A percentile compares a stretch with the other conserved stretches of the same genome.
phyloP scores from a whole-genome alignment of 768 basidiomycete genomes.

The Lyophyllum decastes region DNA sequence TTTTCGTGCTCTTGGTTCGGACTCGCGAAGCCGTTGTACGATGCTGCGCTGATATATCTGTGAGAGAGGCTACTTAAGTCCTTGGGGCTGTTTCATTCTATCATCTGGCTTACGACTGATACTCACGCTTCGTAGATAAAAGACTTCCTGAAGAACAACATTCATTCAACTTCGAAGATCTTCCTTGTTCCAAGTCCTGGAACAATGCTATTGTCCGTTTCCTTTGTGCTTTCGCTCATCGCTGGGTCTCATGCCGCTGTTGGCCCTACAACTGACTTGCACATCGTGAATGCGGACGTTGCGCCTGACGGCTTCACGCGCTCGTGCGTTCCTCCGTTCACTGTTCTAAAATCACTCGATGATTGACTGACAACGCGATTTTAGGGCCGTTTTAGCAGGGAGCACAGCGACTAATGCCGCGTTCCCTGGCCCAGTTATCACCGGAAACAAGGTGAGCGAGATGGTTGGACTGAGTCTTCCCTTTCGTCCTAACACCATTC shows the following conservation, averaged over 20 bases:
- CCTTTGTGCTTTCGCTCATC: neutral
- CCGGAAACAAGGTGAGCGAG: constrained; percentile 32
- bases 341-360: neutral
- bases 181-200: neutral
- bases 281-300: constrained; percentile 42
- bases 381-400: constrained; percentile 26
- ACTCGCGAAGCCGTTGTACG: neutral
- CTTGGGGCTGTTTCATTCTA: neutral
- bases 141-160: neutral
- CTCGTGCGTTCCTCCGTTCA: constrained; percentile 4
- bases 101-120: neutral
- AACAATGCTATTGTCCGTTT: neutral
- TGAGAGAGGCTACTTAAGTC: neutral
- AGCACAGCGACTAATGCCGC: constrained; percentile 1
- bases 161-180: neutral
- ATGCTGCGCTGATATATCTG: neutral
- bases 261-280: constrained; percentile 32
- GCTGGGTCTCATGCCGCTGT: constrained; percentile 14
- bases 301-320: constrained; percentile 48
- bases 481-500: too few species aligned
- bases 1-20: neutral
- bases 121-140: neutral
- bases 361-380: neutral
- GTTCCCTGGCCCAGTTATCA: constrained; percentile 26
- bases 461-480: too few species aligned